Evolutionary conservation across 2,329 filamentous ascomycete genomes (phyloP).

Genomic region (Rosellinia necatrix): DNA sequence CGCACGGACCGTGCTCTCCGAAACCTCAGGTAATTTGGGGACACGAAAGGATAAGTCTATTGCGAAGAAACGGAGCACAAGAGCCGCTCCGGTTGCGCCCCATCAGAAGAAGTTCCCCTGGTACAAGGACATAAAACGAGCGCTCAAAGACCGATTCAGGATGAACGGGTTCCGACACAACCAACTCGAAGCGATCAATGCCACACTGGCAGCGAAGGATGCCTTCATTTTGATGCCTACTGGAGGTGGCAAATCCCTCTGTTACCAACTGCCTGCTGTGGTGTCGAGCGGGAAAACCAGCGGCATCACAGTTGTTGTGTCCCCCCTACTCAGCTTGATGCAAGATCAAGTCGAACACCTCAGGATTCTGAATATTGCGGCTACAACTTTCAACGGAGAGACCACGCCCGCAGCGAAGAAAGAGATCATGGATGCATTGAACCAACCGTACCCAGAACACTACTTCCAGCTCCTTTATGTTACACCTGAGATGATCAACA

Average conservation of each 20-base stretch:
- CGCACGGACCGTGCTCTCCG: slow-evolving; percentile 48
- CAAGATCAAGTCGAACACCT: slow-evolving; percentile 93
- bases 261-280: slow-evolving; percentile 92
- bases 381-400: slow-evolving; percentile 81
- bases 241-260: slow-evolving; percentile 93
- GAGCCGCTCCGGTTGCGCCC: slow-evolving; percentile 48
- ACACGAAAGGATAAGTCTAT: slow-evolving; percentile 41
- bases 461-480: slow-evolving; percentile 89
- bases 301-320: slow-evolving; percentile 93
- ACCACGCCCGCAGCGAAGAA: slow-evolving; percentile 65
- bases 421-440: slow-evolving; percentile 68
- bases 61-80: slow-evolving; percentile 37
- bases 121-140: slow-evolving; percentile 82
- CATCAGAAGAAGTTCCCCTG: slow-evolving; percentile 72
- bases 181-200: slow-evolving; percentile 94
- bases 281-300: slow-evolving; percentile 78
- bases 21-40: slow-evolving; percentile 54
- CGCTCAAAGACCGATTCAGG: slow-evolving; percentile 81
- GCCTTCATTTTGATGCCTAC: slow-evolving; percentile 98
- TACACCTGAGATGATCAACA: slow-evolving; percentile 94
- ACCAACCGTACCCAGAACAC: slow-evolving; percentile 69
- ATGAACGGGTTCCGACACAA: slow-evolving; percentile 87
- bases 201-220: slow-evolving; percentile 84
- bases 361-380: slow-evolving; percentile 73
- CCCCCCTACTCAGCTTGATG: slow-evolving; percentile 93